Percentiles rank a stretch among this genome's conserved stretches.
These are phyloP conservation scores for Lentinula raphanica DNA, from an alignment of 768 basidiomycete species.

Conservation along the genomic window DNA sequence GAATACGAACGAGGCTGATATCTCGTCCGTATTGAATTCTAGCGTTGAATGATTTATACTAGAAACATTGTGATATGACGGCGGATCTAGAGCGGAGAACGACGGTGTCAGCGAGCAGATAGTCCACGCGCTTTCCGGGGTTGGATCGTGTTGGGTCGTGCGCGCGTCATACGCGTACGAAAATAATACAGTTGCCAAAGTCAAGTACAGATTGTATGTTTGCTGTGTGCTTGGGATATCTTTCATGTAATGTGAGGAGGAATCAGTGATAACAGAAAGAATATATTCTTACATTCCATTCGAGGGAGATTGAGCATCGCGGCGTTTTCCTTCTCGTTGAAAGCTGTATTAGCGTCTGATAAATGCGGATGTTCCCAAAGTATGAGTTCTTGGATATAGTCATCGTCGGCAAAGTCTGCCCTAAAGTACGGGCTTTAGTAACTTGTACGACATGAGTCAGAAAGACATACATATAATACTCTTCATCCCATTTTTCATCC, in stretches of 20 bases:
- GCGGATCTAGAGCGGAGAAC: constrained; percentile 79
- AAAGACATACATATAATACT: constrained; percentile 69
- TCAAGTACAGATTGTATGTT: constrained; percentile 60
- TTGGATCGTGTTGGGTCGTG: constrained; percentile 74
- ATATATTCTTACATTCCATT: constrained; percentile 48
- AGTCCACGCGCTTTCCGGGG: constrained; percentile 87
- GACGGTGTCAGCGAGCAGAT: constrained; percentile 65
- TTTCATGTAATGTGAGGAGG: constrained; percentile 21
- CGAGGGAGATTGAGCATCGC: constrained; percentile 55
- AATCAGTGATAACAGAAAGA: not conserved
- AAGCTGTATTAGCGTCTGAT: constrained; percentile 31
- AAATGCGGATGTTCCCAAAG: constrained; percentile 58
- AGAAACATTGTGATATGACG: constrained; percentile 33
- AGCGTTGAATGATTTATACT: constrained; percentile 11
- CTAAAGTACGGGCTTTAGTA: constrained; percentile 32
- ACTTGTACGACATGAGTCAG: not conserved
- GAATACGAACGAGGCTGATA: constrained; percentile 46
- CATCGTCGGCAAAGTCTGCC: constrained; percentile 78
- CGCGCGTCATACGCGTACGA: constrained; percentile 79
- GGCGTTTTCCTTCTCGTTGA: constrained; percentile 68
- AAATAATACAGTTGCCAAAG: constrained; percentile 67
- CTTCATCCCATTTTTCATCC: constrained; percentile 76
- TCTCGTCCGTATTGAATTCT: constrained; percentile 37
- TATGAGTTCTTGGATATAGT: constrained; percentile 67
- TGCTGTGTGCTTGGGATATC: constrained; percentile 57